A percentile compares a stretch with the other conserved stretches of the same genome.
Conservation (phyloP, 345 rosid species). For the Acer saccharum region DNA sequence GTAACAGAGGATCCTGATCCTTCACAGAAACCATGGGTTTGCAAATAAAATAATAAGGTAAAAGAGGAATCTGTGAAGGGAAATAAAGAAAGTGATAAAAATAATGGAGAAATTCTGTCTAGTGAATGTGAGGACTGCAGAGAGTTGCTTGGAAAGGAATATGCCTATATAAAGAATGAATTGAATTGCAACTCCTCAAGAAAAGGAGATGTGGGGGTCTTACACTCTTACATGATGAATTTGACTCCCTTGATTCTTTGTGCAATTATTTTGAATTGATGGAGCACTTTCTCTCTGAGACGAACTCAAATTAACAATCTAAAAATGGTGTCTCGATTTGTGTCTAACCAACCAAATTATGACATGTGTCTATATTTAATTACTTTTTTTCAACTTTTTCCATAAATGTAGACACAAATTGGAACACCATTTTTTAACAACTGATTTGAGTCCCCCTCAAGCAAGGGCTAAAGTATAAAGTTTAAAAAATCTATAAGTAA, state of each 20-base stretch:
- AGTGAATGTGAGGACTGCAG: slow-evolving; percentile 12
- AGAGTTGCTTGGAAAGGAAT: slow-evolving; percentile 19
- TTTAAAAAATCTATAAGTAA: too few species aligned
- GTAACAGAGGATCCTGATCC: too few species aligned
- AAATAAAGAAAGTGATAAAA: background rate
- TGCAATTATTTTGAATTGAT: background rate
- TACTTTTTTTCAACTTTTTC: too few species aligned
- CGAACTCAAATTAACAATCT: too few species aligned
- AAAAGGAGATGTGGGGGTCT: slow-evolving; percentile 1
- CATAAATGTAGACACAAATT: too few species aligned
- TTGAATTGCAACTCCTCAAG: background rate
- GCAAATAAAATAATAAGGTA: background rate
- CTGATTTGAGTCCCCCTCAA: background rate
- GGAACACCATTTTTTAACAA: too few species aligned
- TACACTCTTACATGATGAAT: background rate
- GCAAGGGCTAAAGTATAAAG: too few species aligned
- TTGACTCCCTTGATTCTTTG: slow-evolving; percentile 13
- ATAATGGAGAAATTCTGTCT: background rate
- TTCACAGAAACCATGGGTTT: background rate
- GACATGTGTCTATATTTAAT: too few species aligned
- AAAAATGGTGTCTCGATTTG: too few species aligned
- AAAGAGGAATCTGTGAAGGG: slow-evolving; percentile 20
- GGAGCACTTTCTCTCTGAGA: background rate
- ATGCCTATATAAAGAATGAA: background rate
- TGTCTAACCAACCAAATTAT: too few species aligned